Evolutionary conservation across 768 basidiomycete species (phyloP), one percentile per base, ranked within the genome.

Genomic region (Boletellus emodensis): DNA sequence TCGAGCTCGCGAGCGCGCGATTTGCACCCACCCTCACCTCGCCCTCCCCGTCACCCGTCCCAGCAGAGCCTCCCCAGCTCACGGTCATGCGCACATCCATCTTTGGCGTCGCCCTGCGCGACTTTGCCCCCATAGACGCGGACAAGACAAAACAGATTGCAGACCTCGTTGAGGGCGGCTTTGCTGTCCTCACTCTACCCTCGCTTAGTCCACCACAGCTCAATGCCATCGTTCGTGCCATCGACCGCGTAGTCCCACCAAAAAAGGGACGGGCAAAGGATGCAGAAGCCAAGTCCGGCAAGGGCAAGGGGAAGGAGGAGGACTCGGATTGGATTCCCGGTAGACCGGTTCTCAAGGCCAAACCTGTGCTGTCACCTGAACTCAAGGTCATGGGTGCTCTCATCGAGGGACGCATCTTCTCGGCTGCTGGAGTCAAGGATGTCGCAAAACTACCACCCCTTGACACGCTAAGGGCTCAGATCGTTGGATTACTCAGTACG

Each of bases 401-500:
- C 46, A 76, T 94, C 53, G 93, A 94, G 61, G 84, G 84, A 33
- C 73, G 78, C 53, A 73, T 90, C 49, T 80, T 94, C 65, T 72
- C 82, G 45, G 75, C 80, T 17, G 68, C 75, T 10, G 76, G 77
- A 6, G 71, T 93, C 48, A 71, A 75, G 62, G 75, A 81, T 13
- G 80, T 93, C 5, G 80, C 84, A 30, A 81, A 82, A 58, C 69
- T 95, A 46, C 94, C 93, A 18, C 80, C 85, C 39, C 68, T 95
- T 61, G 86, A 87, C 35, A 84, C 81, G 3, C 67, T 96, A 53
- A 71, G 87, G 46, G 84, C 84, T 15, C 92, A 95, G 68, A 77
- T 97, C 49, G 85, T 94, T 13, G 94, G 93, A 8, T 54, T 96
- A 69, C 65, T 97, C 53, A 85, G 85, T 50, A 75, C 82, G 13